Base-by-base conservation (phyloP, 305 asterid species). In the Stenogyne calaminthoides region DNA sequence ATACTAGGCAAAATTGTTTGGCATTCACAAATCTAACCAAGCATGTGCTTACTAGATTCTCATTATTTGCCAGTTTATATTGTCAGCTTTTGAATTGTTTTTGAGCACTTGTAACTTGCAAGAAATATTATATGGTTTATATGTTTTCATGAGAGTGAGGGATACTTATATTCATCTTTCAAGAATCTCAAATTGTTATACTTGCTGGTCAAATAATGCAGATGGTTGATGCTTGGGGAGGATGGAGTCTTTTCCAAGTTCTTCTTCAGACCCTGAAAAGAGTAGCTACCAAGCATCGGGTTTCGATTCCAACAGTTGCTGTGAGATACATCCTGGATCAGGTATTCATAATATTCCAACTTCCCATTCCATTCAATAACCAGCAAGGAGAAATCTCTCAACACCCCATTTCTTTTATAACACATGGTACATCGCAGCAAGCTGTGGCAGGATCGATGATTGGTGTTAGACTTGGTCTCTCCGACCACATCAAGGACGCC, bases 211-310 rank as follows among this genome's bases (percentile, higher is more conserved):
- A 12, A n/a, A 67, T 78, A 71, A 52, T 76, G 67, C 84, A 94
- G 99, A 94, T 94, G 99, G 86, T 94, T 83, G 97, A 94, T 73
- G 97, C 97, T 44, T 94, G 97, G 99, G 99, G 99, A 70, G 97
- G 99, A 70, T 94, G 99, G 99, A 82, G 85, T 76, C 90, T 85
- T 74, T 94, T 94, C 85, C 99, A 94, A 79, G 85, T 61, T 54
- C 71, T 94, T 83, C 97, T 94, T 42, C 81, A 76, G 77, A 84
- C 93, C 57, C 77, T 94, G 80, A 90, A 94, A 52, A 71, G 15
- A 69, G 87, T 94, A 61, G 90, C 97, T 64, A 56, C 86, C 36
- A 94, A 94, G 71, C 93, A 94, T 22, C 88, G 84, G 2, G 97
- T 94, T 69, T 81, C 97, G 5, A 94, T 94, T 76, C 89, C 97